Conservation (phyloP, 2,329 filamentous ascomycete genomes). For the Sclerotinia minor region DNA sequence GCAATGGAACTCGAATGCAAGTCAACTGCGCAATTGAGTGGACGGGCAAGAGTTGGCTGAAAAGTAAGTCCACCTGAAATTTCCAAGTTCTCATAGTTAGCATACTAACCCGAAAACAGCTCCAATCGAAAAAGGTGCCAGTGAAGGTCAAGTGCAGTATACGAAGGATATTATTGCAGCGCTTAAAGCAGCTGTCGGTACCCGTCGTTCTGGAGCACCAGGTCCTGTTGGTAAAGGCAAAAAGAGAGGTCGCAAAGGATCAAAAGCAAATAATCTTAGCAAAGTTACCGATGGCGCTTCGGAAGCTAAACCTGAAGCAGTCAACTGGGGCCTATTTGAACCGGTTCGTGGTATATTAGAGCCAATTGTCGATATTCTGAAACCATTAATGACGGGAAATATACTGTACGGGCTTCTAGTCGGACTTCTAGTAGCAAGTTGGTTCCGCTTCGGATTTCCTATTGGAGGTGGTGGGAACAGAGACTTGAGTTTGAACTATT, state of each 20-base stretch:
- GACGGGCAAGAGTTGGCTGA: conserved; percentile 97
- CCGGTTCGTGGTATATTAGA: conserved; percentile 69
- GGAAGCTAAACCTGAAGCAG: conserved; percentile 42
- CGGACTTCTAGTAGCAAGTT: conserved; percentile 70
- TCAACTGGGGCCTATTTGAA: conserved; percentile 79
- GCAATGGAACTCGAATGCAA: conserved; percentile 79
- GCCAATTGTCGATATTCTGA: conserved; percentile 67
- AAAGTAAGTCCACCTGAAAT: conserved; percentile 59
- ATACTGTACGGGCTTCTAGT: conserved; percentile 74
- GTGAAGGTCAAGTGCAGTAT: conserved; percentile 83
- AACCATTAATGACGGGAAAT: conserved; percentile 72
- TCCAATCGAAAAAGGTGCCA: conserved; percentile 93
- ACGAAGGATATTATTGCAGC: conserved; percentile 76
- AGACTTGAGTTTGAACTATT: conserved; percentile 44
- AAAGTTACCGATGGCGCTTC: conserved; percentile 44
- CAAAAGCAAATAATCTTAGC: conserved; percentile 48
- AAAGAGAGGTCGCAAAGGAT: conserved; percentile 50
- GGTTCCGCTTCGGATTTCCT: conserved; percentile 64
- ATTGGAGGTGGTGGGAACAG: conserved; percentile 44
- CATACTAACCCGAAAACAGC: conserved; percentile 51
- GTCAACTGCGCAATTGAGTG: conserved; percentile 92
- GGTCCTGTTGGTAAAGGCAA: conserved; percentile 55
- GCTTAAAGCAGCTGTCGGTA: conserved; percentile 70
- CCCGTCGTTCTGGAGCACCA: conserved; percentile 56
- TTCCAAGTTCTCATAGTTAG: not conserved